Base-by-base conservation (phyloP, 345 rosid genomes). In the Gynandropsis gynandra region DNA sequence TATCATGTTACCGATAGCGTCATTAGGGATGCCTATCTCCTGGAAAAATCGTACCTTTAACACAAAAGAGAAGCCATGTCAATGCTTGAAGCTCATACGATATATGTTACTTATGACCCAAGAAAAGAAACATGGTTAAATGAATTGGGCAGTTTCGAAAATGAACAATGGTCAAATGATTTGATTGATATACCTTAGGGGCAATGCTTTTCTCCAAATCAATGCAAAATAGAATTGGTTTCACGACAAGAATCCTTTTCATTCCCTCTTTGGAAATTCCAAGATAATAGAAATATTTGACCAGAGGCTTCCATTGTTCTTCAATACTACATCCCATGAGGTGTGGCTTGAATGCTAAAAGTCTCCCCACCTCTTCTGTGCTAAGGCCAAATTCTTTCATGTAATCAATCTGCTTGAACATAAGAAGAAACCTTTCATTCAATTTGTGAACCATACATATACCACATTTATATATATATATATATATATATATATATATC, bases 221-320 rank as follows among this genome's bases (percentile, higher is more conserved):
- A 50, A 67, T 54, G 66, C 96, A 90, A 78, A 83, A 90, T 52
- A 87, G 56, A 69, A 90, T 77, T 10, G 96, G 98, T 70, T 90
- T 90, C 19, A 87, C 69, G 7, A 63, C 49, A 29, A 90, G 83
- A 76, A 87, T 87, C 65, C 95, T 82, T 82, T 70, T 84, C 95
- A 87, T 84, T 16, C 96, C 96, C 64, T 82, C 83, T 65, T 75
- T 77, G 24, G 89, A 52, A 72, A 87, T 79, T 44, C 98, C 98
- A 38, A 90, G 80, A 63, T 84, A 87, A 72, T 80, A 90, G 32
- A 90, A 59, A 41, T 87, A 87, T 65, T 84, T 84, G 35, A 87
- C 78, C 21, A 87, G 74, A 67, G 98, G 96, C 74, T 79, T 87
- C 96, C 94, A 90, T 59, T 74, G 76, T 61, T 79, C 87, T 64